Evolutionary conservation across 495 filamentous ascomycete genomes (phyloP).

Genomic region (Aspergillus affinis): DNA sequence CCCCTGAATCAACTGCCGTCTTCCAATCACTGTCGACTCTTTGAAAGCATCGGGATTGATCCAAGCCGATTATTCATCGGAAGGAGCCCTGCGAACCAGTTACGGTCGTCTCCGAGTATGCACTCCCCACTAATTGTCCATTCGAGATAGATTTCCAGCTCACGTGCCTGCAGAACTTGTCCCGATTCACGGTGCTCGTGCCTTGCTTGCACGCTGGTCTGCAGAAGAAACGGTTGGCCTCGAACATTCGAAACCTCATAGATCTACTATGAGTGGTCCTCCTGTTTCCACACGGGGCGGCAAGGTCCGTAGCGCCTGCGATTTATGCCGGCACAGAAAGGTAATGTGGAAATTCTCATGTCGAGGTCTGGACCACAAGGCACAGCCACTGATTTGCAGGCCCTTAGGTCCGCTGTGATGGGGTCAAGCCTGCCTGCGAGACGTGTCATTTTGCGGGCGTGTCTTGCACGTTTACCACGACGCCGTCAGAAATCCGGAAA

Average conservation of each 20-base stretch:
- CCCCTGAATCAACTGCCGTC: neutral
- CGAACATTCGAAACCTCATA: too few relatives aligned
- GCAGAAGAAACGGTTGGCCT: neutral
- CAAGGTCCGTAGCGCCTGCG: constrained; percentile 1
- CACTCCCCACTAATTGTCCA: neutral
- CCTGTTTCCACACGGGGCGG: constrained; percentile 1
- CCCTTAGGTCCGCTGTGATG: constrained; percentile 29
- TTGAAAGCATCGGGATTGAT: neutral
- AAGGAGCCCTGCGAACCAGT: neutral
- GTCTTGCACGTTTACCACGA: constrained; percentile 24
- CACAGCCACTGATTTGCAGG: neutral
- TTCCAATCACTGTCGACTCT: neutral
- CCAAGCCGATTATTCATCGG: neutral
- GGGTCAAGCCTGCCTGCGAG: constrained; percentile 28
- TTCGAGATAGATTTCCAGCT: neutral
- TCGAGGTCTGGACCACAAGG: neutral
- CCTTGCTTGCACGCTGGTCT: neutral
- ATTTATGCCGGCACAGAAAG: constrained; percentile 23
- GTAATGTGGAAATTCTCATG: constrained; percentile 10
- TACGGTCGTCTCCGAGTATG: neutral
- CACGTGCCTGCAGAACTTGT: neutral
- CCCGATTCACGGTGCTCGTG: neutral
- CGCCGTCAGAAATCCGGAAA: constrained; percentile 15
- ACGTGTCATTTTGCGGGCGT: constrained; percentile 25
- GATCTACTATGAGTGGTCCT: constrained; percentile 1